Conservation (phyloP, 306 rosid genomes). For the Quercus aquifolioides region DNA sequence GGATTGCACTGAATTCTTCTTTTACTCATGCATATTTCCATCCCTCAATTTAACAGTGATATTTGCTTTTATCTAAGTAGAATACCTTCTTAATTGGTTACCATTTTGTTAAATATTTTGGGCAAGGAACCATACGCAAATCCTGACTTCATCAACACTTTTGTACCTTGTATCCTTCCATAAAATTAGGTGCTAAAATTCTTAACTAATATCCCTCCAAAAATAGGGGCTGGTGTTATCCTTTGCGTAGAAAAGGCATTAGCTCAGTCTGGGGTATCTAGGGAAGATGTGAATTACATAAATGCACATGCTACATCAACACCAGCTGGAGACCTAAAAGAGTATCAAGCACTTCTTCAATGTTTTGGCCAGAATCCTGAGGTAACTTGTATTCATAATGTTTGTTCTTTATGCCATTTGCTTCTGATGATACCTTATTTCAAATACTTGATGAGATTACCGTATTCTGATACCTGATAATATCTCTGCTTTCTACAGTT, state of each 20-base stretch:
- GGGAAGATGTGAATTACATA: constrained; percentile 88
- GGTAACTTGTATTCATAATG: constrained; percentile 33
- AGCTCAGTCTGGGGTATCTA: constrained; percentile 72
- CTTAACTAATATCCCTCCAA: constrained; percentile 11
- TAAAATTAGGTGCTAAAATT: constrained; percentile 16
- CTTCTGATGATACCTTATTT: background rate
- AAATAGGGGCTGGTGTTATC: constrained; percentile 77
- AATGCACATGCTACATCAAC: constrained; percentile 98
- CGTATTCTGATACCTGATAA: constrained; percentile 9
- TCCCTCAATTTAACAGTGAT: background rate
- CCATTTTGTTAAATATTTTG: background rate
- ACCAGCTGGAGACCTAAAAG: constrained; percentile 89
- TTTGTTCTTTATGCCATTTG: background rate
- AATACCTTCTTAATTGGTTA: constrained; percentile 4
- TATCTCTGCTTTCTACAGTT: constrained; percentile 45
- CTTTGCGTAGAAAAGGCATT: constrained; percentile 95
- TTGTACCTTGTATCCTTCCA: background rate
- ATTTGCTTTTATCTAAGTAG: background rate
- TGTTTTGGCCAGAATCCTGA: constrained; percentile 86
- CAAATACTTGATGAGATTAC: background rate
- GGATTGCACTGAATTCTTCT: background rate
- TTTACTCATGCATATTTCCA: background rate
- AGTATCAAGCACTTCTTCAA: constrained; percentile 79
- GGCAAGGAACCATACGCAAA: background rate
- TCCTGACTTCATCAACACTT: background rate